Evolutionary conservation across 2,329 filamentous ascomycete species (phyloP), one percentile per base, ranked within the genome.

Genomic region (Acrodontium crateriforme): DNA sequence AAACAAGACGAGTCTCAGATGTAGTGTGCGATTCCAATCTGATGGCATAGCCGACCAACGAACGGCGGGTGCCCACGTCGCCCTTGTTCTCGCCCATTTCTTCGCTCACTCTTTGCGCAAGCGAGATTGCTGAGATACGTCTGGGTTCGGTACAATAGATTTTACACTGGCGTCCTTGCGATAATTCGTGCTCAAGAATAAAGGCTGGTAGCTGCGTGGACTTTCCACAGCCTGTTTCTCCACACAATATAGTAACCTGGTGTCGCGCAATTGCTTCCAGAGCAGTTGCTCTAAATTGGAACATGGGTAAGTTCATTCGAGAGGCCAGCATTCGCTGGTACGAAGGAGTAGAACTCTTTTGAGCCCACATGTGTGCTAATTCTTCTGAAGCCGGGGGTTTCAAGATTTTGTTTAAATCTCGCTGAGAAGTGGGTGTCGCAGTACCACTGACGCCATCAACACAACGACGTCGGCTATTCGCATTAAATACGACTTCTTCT

Each of bases 151-250:
- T 94, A 50, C 89, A 93, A 51, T 87, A 95, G 8, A 98, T 75
- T 47, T 92, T 94, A 57, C 85, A 95, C 4, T 72, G 62, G 38
- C 74, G 77, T 4, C 85, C 87, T 37, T 77, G 70, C 3, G 73
- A 70, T 27, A 98, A 67, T 47, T 94, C 78, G 45, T 93, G 73
- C 52, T 98, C 89, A 6, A 98, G 63, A 29, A 98, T 71, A 49
- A 91, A 95, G 1, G 85, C 77, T 4, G 89, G 89, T n/a, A 94
- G 78, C 47, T 98, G 89, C 0, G 89, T 98, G 54, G 84, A 94
- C 62, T 98, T 98, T 39, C 89, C 89, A 51, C 79, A 94, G 41
- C 89, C 89, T 3, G 89, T 98, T 57, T 98, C 89, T 50, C 89
- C 89, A 50, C 87, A 95, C 16, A 98, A 71, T 34, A 98, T 94